Evolutionary conservation across 176 grass and related monocot species (phyloP).

Genomic region (Phragmites australis): DNA sequence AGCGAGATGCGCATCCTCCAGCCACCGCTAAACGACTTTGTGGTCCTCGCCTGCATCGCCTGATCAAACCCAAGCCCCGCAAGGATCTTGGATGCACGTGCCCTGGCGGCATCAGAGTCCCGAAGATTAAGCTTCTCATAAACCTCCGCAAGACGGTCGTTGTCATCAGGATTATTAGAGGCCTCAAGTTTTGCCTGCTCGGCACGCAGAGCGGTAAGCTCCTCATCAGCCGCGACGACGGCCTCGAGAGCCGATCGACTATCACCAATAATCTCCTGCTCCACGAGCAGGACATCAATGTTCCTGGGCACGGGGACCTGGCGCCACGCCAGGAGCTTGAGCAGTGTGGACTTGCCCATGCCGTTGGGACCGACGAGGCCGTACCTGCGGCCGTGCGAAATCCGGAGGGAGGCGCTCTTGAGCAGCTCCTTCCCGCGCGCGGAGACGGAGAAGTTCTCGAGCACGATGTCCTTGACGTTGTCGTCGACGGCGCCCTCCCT

Average conservation of each 20-base stretch:
- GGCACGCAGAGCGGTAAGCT: slow-evolving; percentile 73
- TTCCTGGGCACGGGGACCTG: slow-evolving; percentile 82
- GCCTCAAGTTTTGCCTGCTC: slow-evolving; percentile 73
- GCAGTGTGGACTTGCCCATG: slow-evolving; percentile 87
- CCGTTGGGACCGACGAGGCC: slow-evolving; percentile 93
- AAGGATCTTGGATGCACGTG: slow-evolving; percentile 74
- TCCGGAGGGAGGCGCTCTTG: slow-evolving; percentile 77
- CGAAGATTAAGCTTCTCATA: slow-evolving; percentile 84
- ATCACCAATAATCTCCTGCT: slow-evolving; percentile 90
- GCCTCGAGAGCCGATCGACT: slow-evolving; percentile 68
- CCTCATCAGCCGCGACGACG: slow-evolving; percentile 80
- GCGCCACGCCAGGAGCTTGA: slow-evolving; percentile 87
- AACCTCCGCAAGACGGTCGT: slow-evolving; percentile 62
- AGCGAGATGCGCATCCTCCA: slow-evolving; percentile 99
- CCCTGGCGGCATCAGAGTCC: slow-evolving; percentile 71
- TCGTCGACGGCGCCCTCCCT: slow-evolving; percentile 49
- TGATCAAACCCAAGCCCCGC: slow-evolving; percentile 84
- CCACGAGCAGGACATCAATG: slow-evolving; percentile 88
- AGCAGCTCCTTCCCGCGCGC: slow-evolving; percentile 90
- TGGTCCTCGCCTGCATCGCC: slow-evolving; percentile 79
- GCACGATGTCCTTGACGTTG: slow-evolving; percentile 75
- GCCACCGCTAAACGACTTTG: slow-evolving; percentile 87
- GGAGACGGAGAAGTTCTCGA: slow-evolving; percentile 86
- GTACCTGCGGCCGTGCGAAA: slow-evolving; percentile 82
- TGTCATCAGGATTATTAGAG: slow-evolving; percentile 51